Evolutionary conservation across 768 basidiomycete genomes (phyloP).

Genomic region (Rhizopogon vulgaris): DNA sequence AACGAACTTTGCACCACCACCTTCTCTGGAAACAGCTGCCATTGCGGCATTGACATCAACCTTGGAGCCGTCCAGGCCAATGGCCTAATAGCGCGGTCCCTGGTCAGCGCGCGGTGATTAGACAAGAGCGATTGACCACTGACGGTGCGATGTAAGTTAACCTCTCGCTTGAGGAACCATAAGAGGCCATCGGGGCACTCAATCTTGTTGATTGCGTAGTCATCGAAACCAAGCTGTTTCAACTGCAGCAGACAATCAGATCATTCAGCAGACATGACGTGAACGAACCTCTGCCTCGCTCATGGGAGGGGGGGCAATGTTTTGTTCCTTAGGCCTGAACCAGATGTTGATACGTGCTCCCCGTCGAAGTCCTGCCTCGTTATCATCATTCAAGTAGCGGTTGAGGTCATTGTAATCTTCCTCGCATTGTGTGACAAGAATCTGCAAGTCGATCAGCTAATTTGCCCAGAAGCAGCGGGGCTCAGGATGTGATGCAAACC

Average conservation of each 20-base stretch:
- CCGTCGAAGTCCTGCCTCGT: constrained; percentile 44
- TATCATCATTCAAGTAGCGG: constrained; percentile 56
- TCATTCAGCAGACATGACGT: not conserved
- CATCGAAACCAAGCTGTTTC: constrained; percentile 58
- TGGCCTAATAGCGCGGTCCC: constrained; percentile 40
- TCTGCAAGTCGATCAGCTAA: constrained; percentile 36
- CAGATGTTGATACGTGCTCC: constrained; percentile 56
- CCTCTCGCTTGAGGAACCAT: constrained; percentile 59
- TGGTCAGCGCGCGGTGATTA: not conserved
- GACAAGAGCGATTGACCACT: constrained; percentile 14
- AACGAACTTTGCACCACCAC: constrained; percentile 56
- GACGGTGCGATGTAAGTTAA: constrained; percentile 72
- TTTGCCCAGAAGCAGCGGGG: not conserved
- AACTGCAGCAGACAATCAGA: constrained; percentile 41
- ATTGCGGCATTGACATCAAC: constrained; percentile 55
- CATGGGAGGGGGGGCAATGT: constrained; percentile 48
- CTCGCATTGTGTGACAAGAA: constrained; percentile 77
- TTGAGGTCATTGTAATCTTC: constrained; percentile 78
- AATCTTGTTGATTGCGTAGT: constrained; percentile 78
- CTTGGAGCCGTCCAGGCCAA: constrained; percentile 43
- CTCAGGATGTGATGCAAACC: constrained; percentile 35
- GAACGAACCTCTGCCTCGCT: constrained; percentile 47
- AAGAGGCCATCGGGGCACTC: constrained; percentile 70
- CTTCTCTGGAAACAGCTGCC: constrained; percentile 48
- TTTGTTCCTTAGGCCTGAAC: constrained; percentile 45